Evolutionary conservation across 352 stramenopile genomes (phyloP), one percentile per base, ranked within the genome.

Genomic region (Phytophthora cactorum): DNA sequence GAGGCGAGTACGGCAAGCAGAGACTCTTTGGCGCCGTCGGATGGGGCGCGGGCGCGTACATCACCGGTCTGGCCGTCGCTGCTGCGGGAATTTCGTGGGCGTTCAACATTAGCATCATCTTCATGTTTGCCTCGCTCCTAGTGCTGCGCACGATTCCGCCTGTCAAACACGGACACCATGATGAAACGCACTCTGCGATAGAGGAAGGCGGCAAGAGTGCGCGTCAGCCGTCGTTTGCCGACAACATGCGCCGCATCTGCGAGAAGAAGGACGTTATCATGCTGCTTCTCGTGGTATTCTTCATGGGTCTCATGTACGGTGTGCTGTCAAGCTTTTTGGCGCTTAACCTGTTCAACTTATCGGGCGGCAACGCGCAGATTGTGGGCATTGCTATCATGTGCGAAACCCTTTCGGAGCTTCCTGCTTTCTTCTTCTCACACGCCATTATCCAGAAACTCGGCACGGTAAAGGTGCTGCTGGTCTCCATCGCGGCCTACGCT

Each of bases 1-100:
- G 84, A n/a, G 81, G 80, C n/a, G 84, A 91, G 54, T 92, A 92
- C 47, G 84, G 84, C 72, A 91, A 90, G 71, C 84, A 92, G 73
- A 75, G 84, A 1, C 79, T 92, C 29, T 90, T 89, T 64, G 82
- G 82, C n/a, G 77, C 84, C 6, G 69, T 92, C 12, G 84, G 84
- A 36, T 92, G 77, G 64, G 84, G 84, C 9, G 34, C 59, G 5
- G 67, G 64, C 15, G 84, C 82, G 0, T 92, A 91, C 66, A 59
- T 91, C 34, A 79, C 82, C 0, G 82, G 82, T 0, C 52, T 90
- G 49, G 68, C 84, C 12, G 84, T 91, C 29, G 77, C 75, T 9
- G 67, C 66, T 11, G 74, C 68, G 5, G 84, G 82, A 25, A 89
- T 92, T 61, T 70, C 75, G 38, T 92, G 79, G 82, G 63, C 77